These are phyloP conservation scores for Pythium rishiriense DNA, from an alignment of 352 stramenopile genomes.

Conservation along the genomic window DNA sequence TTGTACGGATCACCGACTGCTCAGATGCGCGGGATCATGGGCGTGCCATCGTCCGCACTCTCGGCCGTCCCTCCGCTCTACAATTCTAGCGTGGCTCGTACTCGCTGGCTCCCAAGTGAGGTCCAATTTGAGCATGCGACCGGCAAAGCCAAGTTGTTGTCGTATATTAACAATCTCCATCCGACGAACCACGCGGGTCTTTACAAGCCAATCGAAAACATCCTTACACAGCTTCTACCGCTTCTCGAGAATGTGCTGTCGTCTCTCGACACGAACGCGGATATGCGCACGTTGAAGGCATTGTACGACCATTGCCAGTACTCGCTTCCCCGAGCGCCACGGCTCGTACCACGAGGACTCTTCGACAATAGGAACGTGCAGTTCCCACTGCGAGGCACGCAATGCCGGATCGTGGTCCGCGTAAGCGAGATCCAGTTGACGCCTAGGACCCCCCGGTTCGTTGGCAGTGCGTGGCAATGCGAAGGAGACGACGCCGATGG, in stretches of 20 bases:
- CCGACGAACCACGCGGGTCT: slow-evolving; percentile 14
- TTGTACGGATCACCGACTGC: not conserved
- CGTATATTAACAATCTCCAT: slow-evolving; percentile 45
- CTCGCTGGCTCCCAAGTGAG: too few species aligned
- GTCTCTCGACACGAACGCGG: slow-evolving; percentile 1
- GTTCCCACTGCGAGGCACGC: slow-evolving; percentile 14
- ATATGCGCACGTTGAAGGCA: not conserved
- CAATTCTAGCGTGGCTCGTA: too few species aligned
- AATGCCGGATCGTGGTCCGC: slow-evolving; percentile 36
- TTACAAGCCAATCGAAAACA: slow-evolving; percentile 25
- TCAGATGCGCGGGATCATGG: not conserved
- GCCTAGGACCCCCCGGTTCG: slow-evolving; percentile 27
- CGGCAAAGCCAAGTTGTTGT: too few species aligned
- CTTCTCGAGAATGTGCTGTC: slow-evolving; percentile 34
- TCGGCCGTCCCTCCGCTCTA: too few species aligned
- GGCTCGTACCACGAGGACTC: slow-evolving; percentile 15
- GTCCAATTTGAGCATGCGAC: too few species aligned
- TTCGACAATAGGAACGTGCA: slow-evolving; percentile 16
- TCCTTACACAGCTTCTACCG: slow-evolving; percentile 30
- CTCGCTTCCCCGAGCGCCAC: not conserved
- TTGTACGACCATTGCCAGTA: slow-evolving; percentile 11
- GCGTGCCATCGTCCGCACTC: too few species aligned
- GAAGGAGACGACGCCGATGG: slow-evolving; percentile 31
- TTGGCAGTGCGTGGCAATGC: slow-evolving; percentile 27
- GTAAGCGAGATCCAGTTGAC: slow-evolving; percentile 33